A percentile compares a stretch with the other conserved stretches of the same genome.
These are phyloP conservation scores for Zygosaccharomyces pseudorouxii DNA, from an alignment of 805 yeast species.

Conservation along the genomic window DNA sequence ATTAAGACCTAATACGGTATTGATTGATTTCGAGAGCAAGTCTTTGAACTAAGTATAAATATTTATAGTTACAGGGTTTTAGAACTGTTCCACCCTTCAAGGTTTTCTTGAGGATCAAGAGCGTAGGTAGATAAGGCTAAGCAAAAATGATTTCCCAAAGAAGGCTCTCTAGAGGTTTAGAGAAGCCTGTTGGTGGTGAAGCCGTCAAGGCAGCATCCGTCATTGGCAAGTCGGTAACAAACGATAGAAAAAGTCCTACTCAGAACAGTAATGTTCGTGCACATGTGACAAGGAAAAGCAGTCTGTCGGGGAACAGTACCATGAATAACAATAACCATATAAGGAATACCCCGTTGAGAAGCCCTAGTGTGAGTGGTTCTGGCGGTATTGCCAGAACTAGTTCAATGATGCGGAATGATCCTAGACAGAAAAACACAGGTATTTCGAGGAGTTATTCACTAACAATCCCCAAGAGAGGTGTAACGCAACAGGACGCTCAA, in stretches of 20 bases:
- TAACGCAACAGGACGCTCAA: slow-evolving; percentile 25
- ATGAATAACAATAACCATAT: slow-evolving; percentile 1
- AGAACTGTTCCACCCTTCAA: too few relatives aligned
- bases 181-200: slow-evolving; percentile 38
- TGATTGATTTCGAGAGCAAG: slow-evolving; percentile 5
- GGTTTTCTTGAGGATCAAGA: not conserved
- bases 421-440: not conserved
- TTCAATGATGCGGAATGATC: slow-evolving; percentile 5
- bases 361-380: slow-evolving; percentile 3
- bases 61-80: not conserved
- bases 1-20: not conserved
- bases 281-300: slow-evolving; percentile 14
- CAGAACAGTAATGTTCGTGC: slow-evolving; percentile 21
- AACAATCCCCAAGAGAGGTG: not conserved
- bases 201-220: slow-evolving; percentile 64
- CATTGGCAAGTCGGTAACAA: slow-evolving; percentile 46
- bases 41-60: slow-evolving; percentile 3
- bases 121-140: not conserved
- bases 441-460: not conserved
- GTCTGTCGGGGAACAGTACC: slow-evolving; percentile 6
- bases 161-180: slow-evolving; percentile 14
- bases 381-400: slow-evolving; percentile 7
- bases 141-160: slow-evolving; percentile 14
- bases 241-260: slow-evolving; percentile 26
- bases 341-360: slow-evolving; percentile 10